Conservation (phyloP, 2,329 filamentous ascomycete genomes). For the Colletotrichum tropicicola region DNA sequence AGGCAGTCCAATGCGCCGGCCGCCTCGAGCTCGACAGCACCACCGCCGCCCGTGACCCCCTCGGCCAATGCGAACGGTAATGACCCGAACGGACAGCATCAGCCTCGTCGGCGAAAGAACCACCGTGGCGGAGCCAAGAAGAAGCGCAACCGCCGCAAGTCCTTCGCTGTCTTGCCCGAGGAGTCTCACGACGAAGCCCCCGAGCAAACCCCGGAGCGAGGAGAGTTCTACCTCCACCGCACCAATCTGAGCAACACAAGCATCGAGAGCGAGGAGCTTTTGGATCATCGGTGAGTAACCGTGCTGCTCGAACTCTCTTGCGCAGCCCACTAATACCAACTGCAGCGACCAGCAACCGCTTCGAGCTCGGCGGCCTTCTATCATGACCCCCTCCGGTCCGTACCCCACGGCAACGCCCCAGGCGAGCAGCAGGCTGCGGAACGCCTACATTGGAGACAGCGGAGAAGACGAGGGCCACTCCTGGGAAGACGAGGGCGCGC, state of each 20-base stretch:
- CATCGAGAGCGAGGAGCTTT: constrained; percentile 85
- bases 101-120: constrained; percentile 66
- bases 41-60: constrained; percentile 18
- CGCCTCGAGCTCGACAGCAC: constrained; percentile 26
- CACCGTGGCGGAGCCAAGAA: constrained; percentile 82
- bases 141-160: constrained; percentile 79
- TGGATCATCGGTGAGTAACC: constrained; percentile 79
- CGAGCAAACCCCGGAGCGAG: constrained; percentile 39
- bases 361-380: constrained; percentile 70
- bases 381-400: constrained; percentile 46
- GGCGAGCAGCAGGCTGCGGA: constrained; percentile 35
- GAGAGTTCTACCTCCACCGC: constrained; percentile 59
- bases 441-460: constrained; percentile 44
- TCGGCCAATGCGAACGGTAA: constrained; percentile 12
- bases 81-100: constrained; percentile 27
- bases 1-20: constrained; percentile 21
- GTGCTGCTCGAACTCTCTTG: constrained; percentile 31
- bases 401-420: constrained; percentile 37
- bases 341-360: constrained; percentile 67
- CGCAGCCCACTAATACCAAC: constrained; percentile 8
- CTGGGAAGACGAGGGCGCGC: constrained; percentile 58
- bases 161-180: constrained; percentile 75
- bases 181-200: constrained; percentile 53
- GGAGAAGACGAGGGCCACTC: constrained; percentile 55
- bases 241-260: constrained; percentile 82